Base-by-base conservation (phyloP, 2,329 filamentous ascomycete species). In the Colletotrichum sp. region DNA sequence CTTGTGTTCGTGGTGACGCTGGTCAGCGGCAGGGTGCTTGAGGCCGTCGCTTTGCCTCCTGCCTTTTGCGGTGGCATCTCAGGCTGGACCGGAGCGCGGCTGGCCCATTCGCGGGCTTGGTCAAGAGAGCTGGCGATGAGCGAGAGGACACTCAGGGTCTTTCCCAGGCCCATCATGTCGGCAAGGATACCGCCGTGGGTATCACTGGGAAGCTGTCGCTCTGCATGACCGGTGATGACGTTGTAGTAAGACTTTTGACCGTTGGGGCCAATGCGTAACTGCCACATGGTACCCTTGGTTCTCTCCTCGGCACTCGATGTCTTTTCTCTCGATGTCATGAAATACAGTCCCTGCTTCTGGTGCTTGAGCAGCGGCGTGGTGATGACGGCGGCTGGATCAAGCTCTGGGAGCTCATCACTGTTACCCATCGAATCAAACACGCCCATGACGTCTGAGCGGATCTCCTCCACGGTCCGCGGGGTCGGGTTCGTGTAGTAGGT, bases 101-200 rank as follows among this genome's bases (percentile, higher is more conserved):
- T 82, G 4, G 89, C 89, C 90, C 95, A 98, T 1, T 88, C 84
- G 12, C 83, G 81, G 2, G 95, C 92, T 52, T 93, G 90, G 0
- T 89, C 85, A 4, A 93, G 84, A 0, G 95, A 94, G 34, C 90
- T 90, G 3, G 93, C 88, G 15, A 98, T 86, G 19, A 98, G 88
- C 1, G 96, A 94, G 2, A 98, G 87, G 22, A 98, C 93, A 81
- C 95, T 98, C 67, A 99, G 84, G 0, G 94, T 96, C 84, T 96
- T 97, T 11, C 94, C 94, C n/a, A 96, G 87, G 30, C 95, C 95
- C 95, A 97, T 97, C 92, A 96, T 95, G 82, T 96, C 94, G 16
- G 94, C 94, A 25, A 96, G 86, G 44, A 96, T 92, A 5, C 95
- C 94, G 32, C 94, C 94, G 12, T 92, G 87, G 2, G 93, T 92